Conservation (phyloP, 2,329 filamentous ascomycete species). For the Trichoderma sp. region DNA sequence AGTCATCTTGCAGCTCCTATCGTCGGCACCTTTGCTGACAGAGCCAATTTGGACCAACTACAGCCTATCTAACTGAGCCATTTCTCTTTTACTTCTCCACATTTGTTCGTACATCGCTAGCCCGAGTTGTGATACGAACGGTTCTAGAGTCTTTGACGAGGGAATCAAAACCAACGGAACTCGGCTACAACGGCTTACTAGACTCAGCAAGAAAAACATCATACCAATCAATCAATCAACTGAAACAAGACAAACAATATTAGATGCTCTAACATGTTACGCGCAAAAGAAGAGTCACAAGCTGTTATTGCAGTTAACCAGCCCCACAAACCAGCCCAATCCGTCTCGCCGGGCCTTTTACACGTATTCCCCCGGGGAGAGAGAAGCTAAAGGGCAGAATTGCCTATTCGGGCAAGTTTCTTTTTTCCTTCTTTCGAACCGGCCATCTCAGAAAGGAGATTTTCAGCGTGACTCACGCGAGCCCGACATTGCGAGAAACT, state of each 20-base stretch:
- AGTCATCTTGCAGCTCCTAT: background rate
- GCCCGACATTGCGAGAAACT: background rate
- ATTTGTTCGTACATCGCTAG: background rate
- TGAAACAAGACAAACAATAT: background rate
- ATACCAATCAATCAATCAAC: background rate
- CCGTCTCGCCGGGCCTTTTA: slow-evolving; percentile 20
- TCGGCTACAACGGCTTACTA: background rate
- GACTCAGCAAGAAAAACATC: background rate
- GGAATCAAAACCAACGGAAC: background rate
- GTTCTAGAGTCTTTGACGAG: background rate
- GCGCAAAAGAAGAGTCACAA: background rate
- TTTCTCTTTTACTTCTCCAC: background rate
- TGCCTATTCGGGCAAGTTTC: background rate
- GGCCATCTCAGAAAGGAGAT: background rate
- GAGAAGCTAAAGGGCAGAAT: background rate
- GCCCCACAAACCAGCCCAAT: slow-evolving; percentile 1
- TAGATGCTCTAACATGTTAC: background rate
- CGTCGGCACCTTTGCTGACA: background rate
- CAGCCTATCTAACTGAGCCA: background rate
- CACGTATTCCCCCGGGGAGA: background rate
- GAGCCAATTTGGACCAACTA: background rate
- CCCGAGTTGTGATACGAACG: background rate
- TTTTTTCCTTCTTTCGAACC: background rate
- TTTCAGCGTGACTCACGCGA: slow-evolving; percentile 4
- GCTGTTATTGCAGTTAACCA: background rate